phyloP scores from a whole-genome alignment of 306 rosid species.

The Arachis stenosperma region DNA sequence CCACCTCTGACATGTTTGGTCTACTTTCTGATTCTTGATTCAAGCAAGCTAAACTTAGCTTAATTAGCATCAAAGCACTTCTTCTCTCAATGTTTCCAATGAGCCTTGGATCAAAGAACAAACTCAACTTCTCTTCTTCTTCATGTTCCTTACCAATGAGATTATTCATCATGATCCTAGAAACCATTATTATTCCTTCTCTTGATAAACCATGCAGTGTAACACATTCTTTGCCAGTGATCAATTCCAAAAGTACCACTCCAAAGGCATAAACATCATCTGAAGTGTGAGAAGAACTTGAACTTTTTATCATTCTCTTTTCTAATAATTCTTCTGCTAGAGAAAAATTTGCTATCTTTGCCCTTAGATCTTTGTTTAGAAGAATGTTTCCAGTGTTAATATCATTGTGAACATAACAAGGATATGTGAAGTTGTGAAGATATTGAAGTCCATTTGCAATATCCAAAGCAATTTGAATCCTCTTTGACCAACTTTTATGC shows the following conservation, averaged over 20 bases:
- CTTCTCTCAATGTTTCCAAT: constrained; percentile 35
- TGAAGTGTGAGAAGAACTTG: constrained; percentile 11
- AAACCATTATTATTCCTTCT: constrained; percentile 43
- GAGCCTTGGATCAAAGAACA: constrained; percentile 53
- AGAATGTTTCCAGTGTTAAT: constrained; percentile 59
- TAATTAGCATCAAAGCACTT: constrained; percentile 42
- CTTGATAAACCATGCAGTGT: constrained; percentile 42
- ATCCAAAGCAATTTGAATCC: constrained; percentile 74
- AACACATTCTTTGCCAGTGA: constrained; percentile 54
- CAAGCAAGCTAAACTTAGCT: constrained; percentile 61
- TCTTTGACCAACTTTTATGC: constrained; percentile 52
- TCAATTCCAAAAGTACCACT: constrained; percentile 62
- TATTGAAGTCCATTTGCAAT: constrained; percentile 77
- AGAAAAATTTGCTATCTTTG: constrained; percentile 66
- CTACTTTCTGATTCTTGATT: constrained; percentile 40
- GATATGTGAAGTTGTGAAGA: constrained; percentile 79
- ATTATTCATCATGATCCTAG: constrained; percentile 33
- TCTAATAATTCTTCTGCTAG: constrained; percentile 52
- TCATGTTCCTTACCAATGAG: constrained; percentile 39
- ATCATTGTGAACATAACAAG: constrained; percentile 64
- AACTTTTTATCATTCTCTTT: neutral
- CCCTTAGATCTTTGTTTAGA: constrained; percentile 53
- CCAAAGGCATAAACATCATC: constrained; percentile 69
- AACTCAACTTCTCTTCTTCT: constrained; percentile 41
- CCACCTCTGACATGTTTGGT: constrained; percentile 47